phyloP scores from a whole-genome alignment of 1,284 basidiomycete genomes.

The Hemileia vastatrix region DNA sequence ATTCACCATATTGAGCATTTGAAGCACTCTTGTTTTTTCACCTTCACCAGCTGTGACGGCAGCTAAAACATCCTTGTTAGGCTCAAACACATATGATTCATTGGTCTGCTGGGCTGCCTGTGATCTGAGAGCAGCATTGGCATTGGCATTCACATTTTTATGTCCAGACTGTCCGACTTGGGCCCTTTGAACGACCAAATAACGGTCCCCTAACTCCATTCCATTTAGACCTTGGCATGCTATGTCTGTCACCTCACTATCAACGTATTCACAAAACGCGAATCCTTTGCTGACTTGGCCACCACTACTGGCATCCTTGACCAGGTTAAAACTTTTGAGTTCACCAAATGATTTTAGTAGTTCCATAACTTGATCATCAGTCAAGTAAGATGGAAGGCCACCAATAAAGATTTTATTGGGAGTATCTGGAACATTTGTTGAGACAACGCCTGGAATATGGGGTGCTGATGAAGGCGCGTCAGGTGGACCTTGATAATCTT shows the following conservation, averaged over 20 bases:
- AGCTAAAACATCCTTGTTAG: too few species aligned
- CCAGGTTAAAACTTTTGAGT: slow-evolving; percentile 90
- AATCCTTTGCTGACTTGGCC: slow-evolving; percentile 61
- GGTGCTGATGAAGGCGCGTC: too few species aligned
- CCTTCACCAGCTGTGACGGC: slow-evolving; percentile 53
- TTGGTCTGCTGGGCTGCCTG: too few species aligned
- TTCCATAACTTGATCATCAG: slow-evolving; percentile 96
- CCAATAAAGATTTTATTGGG: slow-evolving; percentile 97
- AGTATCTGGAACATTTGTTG: slow-evolving; percentile 47
- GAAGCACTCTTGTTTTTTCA: slow-evolving; percentile 60
- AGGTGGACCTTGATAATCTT: slow-evolving; percentile 69
- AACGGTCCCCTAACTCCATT: slow-evolving; percentile 95
- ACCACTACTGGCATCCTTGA: too few species aligned
- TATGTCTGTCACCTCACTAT: slow-evolving; percentile 75
- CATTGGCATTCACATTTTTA: too few species aligned
- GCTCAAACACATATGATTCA: too few species aligned
- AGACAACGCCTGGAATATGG: slow-evolving; percentile 46
- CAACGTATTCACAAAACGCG: slow-evolving; percentile 96
- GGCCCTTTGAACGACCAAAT: slow-evolving; percentile 88
- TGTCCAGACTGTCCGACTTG: slow-evolving; percentile 60
- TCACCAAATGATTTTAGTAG: slow-evolving; percentile 93
- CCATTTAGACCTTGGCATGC: slow-evolving; percentile 92
- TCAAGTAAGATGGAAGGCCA: slow-evolving; percentile 84
- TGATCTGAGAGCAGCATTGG: too few species aligned
- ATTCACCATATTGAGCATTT: slow-evolving; percentile 98